Evolutionary conservation across 2,329 filamentous ascomycete species (phyloP).

Genomic region (Xylariaceae sp.): DNA sequence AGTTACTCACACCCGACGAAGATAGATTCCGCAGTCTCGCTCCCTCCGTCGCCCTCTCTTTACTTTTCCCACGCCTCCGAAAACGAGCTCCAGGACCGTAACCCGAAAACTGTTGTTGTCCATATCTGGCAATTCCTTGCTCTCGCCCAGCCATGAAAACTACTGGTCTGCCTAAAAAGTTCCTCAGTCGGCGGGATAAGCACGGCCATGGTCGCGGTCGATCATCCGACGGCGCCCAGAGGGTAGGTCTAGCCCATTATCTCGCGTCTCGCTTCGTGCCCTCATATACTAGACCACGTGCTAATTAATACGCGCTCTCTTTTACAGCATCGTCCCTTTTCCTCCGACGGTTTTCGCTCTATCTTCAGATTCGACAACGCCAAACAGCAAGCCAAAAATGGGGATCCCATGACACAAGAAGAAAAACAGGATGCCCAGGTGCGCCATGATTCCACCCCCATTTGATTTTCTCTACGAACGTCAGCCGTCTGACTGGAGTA

Average conservation of each 20-base stretch:
- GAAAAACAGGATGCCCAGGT: conserved; percentile 41
- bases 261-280: neutral
- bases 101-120: neutral
- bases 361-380: conserved; percentile 59
- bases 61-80: neutral
- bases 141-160: conserved; percentile 43
- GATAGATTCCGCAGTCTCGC: neutral
- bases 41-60: neutral
- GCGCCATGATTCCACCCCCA: conserved; percentile 4
- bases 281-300: neutral
- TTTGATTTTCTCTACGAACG: neutral
- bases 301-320: conserved; percentile 5
- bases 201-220: conserved; percentile 51
- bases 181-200: conserved; percentile 67
- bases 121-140: conserved; percentile 6
- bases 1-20: neutral
- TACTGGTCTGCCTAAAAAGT: conserved; percentile 50
- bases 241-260: conserved; percentile 35
- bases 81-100: neutral
- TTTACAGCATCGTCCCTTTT: conserved; percentile 45
- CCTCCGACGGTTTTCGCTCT: conserved; percentile 53
- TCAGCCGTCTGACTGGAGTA: conserved; percentile 19
- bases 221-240: conserved; percentile 49
- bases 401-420: conserved; percentile 39
- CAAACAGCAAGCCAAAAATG: conserved; percentile 48